Evolutionary conservation across 2,329 filamentous ascomycete genomes (phyloP).

Genomic region (Scedosporium dehoogii): DNA sequence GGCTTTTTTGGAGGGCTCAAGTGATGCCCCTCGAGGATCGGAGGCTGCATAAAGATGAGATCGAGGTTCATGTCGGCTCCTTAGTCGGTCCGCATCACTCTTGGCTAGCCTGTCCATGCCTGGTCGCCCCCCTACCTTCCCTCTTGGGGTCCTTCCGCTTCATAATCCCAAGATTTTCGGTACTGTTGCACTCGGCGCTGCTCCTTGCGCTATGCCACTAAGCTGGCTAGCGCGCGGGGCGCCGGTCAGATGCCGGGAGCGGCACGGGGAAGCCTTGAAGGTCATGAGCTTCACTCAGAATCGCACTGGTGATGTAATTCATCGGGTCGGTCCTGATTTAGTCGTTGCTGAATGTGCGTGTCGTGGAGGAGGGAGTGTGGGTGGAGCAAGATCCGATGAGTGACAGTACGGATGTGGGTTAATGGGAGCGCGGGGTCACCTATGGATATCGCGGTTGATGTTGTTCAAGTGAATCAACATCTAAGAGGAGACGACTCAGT

Average conservation of each 20-base stretch:
- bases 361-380: not conserved
- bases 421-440: not conserved
- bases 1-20: not conserved
- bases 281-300: not conserved
- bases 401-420: no score
- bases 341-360: not conserved
- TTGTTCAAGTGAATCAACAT: not conserved
- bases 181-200: slow-evolving; percentile 2
- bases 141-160: not conserved
- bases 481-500: not conserved
- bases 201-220: not conserved
- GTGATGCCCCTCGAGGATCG: not conserved
- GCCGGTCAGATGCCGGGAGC: not conserved
- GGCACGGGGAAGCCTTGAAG: not conserved
- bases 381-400: not conserved
- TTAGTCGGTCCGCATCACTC: not conserved
- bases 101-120: not conserved
- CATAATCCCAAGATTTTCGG: not conserved
- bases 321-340: not conserved
- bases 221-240: not conserved
- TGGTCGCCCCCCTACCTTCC: not conserved
- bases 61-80: not conserved
- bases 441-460: not conserved
- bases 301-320: not conserved
- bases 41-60: not conserved